phyloP scores from a whole-genome alignment of 345 rosid genomes.

The Gossypium australe region DNA sequence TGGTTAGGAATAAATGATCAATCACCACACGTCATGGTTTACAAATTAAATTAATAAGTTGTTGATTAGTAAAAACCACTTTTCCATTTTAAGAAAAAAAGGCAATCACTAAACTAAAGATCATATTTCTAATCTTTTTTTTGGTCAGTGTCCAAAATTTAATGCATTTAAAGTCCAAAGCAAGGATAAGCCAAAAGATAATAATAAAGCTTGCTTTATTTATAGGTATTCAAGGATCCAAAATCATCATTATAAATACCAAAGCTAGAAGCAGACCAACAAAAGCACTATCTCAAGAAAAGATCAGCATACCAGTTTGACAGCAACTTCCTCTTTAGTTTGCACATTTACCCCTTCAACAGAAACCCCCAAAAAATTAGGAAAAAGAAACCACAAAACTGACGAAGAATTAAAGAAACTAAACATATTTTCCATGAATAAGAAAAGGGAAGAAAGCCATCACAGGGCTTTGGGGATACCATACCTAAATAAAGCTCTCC shows the following conservation, averaged over 20 bases:
- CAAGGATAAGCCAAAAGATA: neutral
- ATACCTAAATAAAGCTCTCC: slow-evolving; percentile 75
- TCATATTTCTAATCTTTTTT: neutral
- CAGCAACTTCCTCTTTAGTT: slow-evolving; percentile 83
- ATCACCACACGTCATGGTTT: too few species aligned
- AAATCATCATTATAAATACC: slow-evolving; percentile 2
- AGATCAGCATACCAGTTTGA: slow-evolving; percentile 51
- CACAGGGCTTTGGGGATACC: neutral
- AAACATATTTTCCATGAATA: neutral
- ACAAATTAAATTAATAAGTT: too few species aligned
- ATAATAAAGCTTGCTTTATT: neutral
- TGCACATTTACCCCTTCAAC: slow-evolving; percentile 63
- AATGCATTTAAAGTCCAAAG: slow-evolving; percentile 5
- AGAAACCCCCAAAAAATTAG: neutral
- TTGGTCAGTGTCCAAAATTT: neutral
- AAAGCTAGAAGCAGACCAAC: neutral
- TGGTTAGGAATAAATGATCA: too few species aligned
- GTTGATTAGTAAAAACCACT: too few species aligned
- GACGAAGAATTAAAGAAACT: neutral
- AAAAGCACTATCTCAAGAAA: neutral
- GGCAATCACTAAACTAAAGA: neutral
- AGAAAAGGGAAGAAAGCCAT: neutral
- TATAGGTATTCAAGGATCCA: neutral
- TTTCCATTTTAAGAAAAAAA: neutral
- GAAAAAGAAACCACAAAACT: neutral